Percentiles rank a stretch among this genome's conserved stretches.
Conservation (phyloP, 805 yeast genomes). For the Wickerhamomyces chambardii region DNA sequence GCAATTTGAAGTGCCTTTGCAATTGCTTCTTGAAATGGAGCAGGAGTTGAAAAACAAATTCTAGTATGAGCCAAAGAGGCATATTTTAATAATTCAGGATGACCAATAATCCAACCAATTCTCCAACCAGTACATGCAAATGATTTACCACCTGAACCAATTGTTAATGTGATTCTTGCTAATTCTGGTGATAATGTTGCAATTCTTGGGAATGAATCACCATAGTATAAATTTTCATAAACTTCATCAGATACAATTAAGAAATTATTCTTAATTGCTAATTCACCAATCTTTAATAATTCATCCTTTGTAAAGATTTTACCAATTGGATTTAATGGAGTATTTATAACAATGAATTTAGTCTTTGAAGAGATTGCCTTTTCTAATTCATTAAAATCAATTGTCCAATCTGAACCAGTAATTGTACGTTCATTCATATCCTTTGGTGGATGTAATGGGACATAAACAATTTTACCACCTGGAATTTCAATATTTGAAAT, state of each 20-base stretch:
- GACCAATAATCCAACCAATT: conserved; percentile 92
- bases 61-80: conserved; percentile 89
- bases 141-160: conserved; percentile 96
- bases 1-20: conserved; percentile 70
- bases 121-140: conserved; percentile 99
- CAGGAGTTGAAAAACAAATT: conserved; percentile 85
- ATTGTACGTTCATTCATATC: conserved; percentile 56
- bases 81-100: conserved; percentile 70
- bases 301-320: conserved; percentile 78
- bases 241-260: conserved; percentile 89
- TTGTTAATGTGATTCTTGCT: conserved; percentile 71
- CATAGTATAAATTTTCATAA: conserved; percentile 81
- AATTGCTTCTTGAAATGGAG: conserved; percentile 89
- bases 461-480: conserved; percentile 88
- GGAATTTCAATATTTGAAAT: conserved; percentile 89
- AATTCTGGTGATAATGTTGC: conserved; percentile 79
- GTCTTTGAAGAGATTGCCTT: conserved; percentile 67
- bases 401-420: conserved; percentile 78
- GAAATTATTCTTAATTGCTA: conserved; percentile 81
- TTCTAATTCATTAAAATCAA: conserved; percentile 73
- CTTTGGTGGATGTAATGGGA: conserved; percentile 76
- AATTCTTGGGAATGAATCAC: conserved; percentile 64
- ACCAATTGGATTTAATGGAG: conserved; percentile 97
- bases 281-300: conserved; percentile 61
- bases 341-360: conserved; percentile 78